Conservation (phyloP, 1,284 basidiomycete genomes). For the Ustilago shanxiensis region DNA sequence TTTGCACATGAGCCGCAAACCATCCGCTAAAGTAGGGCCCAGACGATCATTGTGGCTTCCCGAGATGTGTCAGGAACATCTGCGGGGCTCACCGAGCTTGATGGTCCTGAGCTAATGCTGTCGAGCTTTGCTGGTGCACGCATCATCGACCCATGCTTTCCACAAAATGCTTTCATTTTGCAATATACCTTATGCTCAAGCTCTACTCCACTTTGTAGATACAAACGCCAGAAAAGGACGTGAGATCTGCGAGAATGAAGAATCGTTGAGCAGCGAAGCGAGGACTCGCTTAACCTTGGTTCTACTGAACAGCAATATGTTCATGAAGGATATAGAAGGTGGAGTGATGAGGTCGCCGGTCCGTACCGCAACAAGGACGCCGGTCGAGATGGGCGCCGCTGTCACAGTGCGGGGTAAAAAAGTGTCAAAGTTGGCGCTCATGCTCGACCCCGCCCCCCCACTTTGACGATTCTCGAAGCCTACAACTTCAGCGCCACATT, state of each 20-base stretch:
- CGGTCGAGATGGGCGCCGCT: slow-evolving; percentile 1
- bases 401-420: slow-evolving; percentile 6
- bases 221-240: neutral
- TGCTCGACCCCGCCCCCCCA: neutral
- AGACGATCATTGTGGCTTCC: too few relatives aligned
- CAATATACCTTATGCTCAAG: neutral
- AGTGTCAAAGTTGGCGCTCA: slow-evolving; percentile 1
- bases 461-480: slow-evolving; percentile 3
- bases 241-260: neutral
- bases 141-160: neutral
- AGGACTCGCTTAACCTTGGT: slow-evolving; percentile 1
- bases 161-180: neutral
- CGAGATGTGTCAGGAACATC: too few relatives aligned
- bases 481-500: neutral
- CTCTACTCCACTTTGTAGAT: neutral
- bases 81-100: neutral
- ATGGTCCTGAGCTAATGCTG: neutral
- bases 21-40: slow-evolving; percentile 30
- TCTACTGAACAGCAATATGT: neutral
- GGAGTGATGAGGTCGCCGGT: slow-evolving; percentile 2
- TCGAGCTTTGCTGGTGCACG: neutral
- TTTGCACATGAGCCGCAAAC: slow-evolving; percentile 42
- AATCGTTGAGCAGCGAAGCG: neutral
- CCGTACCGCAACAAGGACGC: neutral
- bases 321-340: neutral